Conservation (phyloP, 345 rosid genomes). For the Salix exigua region DNA sequence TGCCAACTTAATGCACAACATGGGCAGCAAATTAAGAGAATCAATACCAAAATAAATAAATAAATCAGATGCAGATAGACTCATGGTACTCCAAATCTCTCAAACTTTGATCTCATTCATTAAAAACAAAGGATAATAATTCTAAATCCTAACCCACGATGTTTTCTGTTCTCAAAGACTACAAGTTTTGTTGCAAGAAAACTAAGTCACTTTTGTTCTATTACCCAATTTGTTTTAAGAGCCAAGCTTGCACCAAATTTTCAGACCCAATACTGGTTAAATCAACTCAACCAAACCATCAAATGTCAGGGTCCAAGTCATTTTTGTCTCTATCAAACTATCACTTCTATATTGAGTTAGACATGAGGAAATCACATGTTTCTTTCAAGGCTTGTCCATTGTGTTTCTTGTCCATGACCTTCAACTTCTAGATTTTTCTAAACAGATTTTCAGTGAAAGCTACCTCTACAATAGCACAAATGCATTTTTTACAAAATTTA, state of each 20-base stretch:
- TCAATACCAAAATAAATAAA: background rate
- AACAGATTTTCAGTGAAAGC: background rate
- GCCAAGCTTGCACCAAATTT: background rate
- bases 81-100: background rate
- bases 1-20: background rate
- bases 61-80: background rate
- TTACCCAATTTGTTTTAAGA: background rate
- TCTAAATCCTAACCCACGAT: background rate
- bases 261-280: background rate
- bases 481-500: background rate
- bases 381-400: background rate
- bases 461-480: background rate
- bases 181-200: no score
- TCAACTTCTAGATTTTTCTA: background rate
- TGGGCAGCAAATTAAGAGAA: background rate
- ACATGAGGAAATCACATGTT: background rate
- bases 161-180: no score
- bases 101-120: background rate
- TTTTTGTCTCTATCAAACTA: background rate
- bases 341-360: background rate
- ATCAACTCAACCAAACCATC: background rate
- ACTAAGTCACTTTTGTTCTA: no score
- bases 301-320: background rate
- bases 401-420: background rate
- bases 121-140: no score